Evolutionary conservation across 441 rosid genomes (phyloP).

Genomic region (Populus hybrid): DNA sequence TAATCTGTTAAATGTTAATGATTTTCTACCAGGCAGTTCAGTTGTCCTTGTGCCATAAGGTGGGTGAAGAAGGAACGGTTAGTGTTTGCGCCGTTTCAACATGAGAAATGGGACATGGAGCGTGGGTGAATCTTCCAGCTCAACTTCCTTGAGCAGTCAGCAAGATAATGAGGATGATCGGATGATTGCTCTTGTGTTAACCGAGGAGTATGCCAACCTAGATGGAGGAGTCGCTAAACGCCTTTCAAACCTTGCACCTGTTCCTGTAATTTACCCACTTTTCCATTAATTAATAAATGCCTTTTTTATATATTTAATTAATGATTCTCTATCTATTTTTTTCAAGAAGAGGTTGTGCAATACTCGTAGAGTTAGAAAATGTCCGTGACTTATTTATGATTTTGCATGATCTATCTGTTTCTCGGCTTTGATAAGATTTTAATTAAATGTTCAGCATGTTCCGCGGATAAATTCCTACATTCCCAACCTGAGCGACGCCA

Average conservation of each 20-base stretch:
- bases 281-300: background rate
- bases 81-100: background rate
- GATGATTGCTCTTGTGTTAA: constrained; percentile 75
- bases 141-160: constrained; percentile 74
- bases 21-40: background rate
- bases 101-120: constrained; percentile 36
- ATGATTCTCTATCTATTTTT: background rate
- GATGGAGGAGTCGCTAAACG: constrained; percentile 81
- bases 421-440: constrained; percentile 9
- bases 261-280: constrained; percentile 44
- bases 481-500: constrained; percentile 72
- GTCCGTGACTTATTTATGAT: background rate
- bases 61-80: too few species aligned
- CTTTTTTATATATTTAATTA: background rate
- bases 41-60: background rate
- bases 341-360: background rate
- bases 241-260: constrained; percentile 72
- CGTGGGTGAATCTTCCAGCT: constrained; percentile 68
- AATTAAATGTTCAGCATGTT: constrained; percentile 54
- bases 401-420: background rate
- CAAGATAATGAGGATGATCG: constrained; percentile 73
- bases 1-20: background rate
- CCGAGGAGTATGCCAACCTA: constrained; percentile 68
- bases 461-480: constrained; percentile 78
- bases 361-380: background rate